Evolutionary conservation across 2,329 filamentous ascomycete genomes (phyloP), one percentile per base, ranked within the genome.

Genomic region (Pleoardoris graminearum): DNA sequence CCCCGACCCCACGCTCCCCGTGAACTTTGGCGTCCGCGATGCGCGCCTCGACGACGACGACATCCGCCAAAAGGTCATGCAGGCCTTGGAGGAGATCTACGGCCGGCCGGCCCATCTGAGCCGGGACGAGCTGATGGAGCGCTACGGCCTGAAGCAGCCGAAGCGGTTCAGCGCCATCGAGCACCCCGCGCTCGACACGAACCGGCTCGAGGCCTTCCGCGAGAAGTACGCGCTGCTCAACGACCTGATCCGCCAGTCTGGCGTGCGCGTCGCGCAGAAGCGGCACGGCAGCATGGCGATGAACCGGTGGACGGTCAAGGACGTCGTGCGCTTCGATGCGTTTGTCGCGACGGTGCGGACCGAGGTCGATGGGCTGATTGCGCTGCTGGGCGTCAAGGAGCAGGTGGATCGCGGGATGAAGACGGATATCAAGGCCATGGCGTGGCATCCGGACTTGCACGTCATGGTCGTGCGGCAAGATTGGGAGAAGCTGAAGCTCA

Each of bases 361-460:
- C 35, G 74, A 78, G 51, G 72, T 79, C 4, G 76, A 79, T 50
- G 68, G 65, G n/a, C 63, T 80, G 38, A 75, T 80, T 35, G 61
- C 69, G 10, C 60, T 78, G 29, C 64, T 78, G 58, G 75, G 68
- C 35, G 73, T 76, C 21, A 74, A 77, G 56, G 73, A 77, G 42
- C 66, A 73, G 35, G 72, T 79, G 1, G 76, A 79, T 57, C 62
- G 74, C 11, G 76, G 71, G 11, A 75, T 76, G 61, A 67, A 71
- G 30, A 73, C 74, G 54, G 77, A 79, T 46, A 77, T 79, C 50
- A 71, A 72, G 32, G 70, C 72, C 11, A 75, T 79, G 62, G 77
- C 75, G n/a, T 79, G 77, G 77, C 77, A 79, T 59, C 69, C 78
- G 2, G 76, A 79, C 47, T 67, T 75, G 7, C 70, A 71, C 8